Base-by-base conservation (phyloP, 129 eudicot species). In the Pittosporum tobira region DNA sequence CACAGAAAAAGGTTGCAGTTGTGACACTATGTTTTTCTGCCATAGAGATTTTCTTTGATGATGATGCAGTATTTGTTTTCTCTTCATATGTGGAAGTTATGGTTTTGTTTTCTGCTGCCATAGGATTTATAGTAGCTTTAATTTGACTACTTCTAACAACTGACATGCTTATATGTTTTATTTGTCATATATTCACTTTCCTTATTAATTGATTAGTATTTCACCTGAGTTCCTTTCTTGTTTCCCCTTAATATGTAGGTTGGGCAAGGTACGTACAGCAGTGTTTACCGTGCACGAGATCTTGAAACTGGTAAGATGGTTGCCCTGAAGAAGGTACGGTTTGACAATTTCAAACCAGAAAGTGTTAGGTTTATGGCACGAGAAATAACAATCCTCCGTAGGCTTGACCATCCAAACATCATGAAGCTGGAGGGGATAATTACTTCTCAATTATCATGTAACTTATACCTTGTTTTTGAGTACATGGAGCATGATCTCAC, bases 241-340 rank as follows among this genome's bases (percentile, higher is more conserved):
- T 27, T 73, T 51, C 15, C 11, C 55, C 27, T 34, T 20, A 13
- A 5, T 54, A 38, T 75, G 62, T 47, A 87, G 91, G 77, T 82
- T 68, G 95, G 95, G 70, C 85, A 84, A 81, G 96, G 96, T n/a
- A 88, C 96, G 51, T 84, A 88, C 53, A 87, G 95, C 71, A 75
- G 68, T 65, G 95, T 87, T 14, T 83, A 87, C 36, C 95, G 95
- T 12, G 94, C 96, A 7, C 83, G 81, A 6, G 69, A 79, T 62
- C 48, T 77, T 66, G 76, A 69, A 76, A 81, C 69, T 11, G 91
- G 91, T 38, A 76, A 48, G 65, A 74, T 79, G 68, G 69, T 84
- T 70, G 96, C 96, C 16, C 61, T 88, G 30, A 88, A 88, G 74
- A 88, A 84, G 75, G 94, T 88, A 9, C 69, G 84, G 12, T 88